Percentiles rank a stretch among this genome's conserved stretches.
Evolutionary conservation across 2,329 filamentous ascomycete species (phyloP).

Genomic region (Pleomassaria siparia): DNA sequence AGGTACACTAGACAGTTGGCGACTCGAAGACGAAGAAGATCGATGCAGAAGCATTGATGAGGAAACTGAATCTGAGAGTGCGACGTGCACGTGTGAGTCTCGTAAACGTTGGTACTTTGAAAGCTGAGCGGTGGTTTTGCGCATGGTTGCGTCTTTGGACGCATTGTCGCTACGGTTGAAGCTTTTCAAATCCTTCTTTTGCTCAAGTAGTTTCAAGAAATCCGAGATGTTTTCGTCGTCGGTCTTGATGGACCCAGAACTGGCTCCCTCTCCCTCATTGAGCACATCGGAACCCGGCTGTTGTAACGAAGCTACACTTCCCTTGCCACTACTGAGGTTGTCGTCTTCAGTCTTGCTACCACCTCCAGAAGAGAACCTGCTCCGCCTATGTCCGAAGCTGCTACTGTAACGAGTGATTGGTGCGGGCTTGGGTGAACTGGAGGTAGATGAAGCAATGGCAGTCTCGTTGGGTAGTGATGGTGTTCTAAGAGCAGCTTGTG

Average conservation of each 20-base stretch:
- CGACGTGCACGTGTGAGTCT: slow-evolving; percentile 86
- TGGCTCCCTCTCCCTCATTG: slow-evolving; percentile 66
- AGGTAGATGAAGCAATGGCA: slow-evolving; percentile 64
- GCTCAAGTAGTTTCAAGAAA: slow-evolving; percentile 86
- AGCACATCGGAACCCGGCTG: slow-evolving; percentile 79
- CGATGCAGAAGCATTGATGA: slow-evolving; percentile 84
- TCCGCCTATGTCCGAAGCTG: slow-evolving; percentile 85
- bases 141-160: slow-evolving; percentile 67
- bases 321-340: slow-evolving; percentile 77
- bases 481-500: slow-evolving; percentile 71
- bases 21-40: slow-evolving; percentile 75
- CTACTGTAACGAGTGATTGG: slow-evolving; percentile 87
- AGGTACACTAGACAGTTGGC: slow-evolving; percentile 68
- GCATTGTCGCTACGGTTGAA: slow-evolving; percentile 67
- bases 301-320: slow-evolving; percentile 69
- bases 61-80: slow-evolving; percentile 88
- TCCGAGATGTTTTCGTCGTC: slow-evolving; percentile 94
- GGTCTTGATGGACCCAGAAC: slow-evolving; percentile 66
- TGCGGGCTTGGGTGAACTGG: slow-evolving; percentile 76
- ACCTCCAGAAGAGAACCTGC: slow-evolving; percentile 74
- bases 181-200: slow-evolving; percentile 80
- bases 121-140: slow-evolving; percentile 75
- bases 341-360: slow-evolving; percentile 72
- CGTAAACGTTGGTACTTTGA: slow-evolving; percentile 85
- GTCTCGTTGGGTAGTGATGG: slow-evolving; percentile 64